phyloP scores from a whole-genome alignment of 1,284 basidiomycete genomes.

The Cryptococcus floricola region DNA sequence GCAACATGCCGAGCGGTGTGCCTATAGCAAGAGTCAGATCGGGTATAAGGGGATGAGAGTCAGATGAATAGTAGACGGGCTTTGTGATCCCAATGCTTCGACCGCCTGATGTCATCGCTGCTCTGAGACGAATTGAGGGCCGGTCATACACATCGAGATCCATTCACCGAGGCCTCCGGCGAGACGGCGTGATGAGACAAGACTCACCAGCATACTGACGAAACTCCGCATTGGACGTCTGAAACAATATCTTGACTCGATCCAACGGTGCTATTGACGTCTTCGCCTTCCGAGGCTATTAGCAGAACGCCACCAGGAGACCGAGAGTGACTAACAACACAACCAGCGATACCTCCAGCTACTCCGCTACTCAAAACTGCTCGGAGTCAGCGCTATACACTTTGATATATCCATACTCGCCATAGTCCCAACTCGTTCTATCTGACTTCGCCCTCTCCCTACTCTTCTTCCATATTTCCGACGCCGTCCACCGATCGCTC shows the following conservation, averaged over 20 bases:
- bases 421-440: conserved; percentile 68
- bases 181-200: not conserved
- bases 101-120: no score
- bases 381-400: not conserved
- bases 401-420: conserved; percentile 23
- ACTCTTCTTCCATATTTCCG: conserved; percentile 34
- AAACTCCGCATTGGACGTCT: conserved; percentile 94
- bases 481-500: conserved; percentile 24
- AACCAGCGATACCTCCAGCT: conserved; percentile 89
- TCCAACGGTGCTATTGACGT: conserved; percentile 96
- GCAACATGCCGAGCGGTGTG: conserved; percentile 59
- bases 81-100: no score
- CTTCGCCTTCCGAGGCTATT: conserved; percentile 65
- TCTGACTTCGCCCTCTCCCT: conserved; percentile 59
- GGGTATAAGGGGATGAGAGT: not conserved
- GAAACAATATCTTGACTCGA: conserved; percentile 97
- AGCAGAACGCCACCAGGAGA: not conserved
- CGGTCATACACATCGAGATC: not conserved
- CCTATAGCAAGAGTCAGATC: conserved; percentile 20
- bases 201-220: conserved; percentile 78
- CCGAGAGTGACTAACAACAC: conserved; percentile 65
- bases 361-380: conserved; percentile 57
- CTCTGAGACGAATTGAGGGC: no score
- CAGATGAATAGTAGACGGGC: not conserved
- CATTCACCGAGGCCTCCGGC: not conserved